phyloP scores from a whole-genome alignment of 2,329 filamentous ascomycete species.

The Trichoderma endophyticum region DNA sequence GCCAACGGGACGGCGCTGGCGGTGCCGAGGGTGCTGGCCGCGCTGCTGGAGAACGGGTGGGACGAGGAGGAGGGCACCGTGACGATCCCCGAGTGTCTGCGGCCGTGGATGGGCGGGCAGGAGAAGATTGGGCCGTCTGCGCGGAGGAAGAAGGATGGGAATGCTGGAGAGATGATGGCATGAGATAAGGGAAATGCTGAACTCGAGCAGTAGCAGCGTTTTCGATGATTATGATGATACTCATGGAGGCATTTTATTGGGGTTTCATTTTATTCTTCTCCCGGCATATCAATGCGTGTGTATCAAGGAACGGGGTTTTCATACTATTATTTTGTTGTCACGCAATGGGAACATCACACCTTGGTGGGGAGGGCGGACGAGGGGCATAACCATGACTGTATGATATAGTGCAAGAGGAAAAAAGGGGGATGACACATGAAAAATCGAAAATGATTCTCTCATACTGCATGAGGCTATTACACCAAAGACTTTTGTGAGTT shows the following conservation, averaged over 20 bases:
- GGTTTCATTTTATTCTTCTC: background rate
- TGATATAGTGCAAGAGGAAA: background rate
- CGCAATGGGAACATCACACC: background rate
- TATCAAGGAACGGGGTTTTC: background rate
- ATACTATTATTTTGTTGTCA: background rate
- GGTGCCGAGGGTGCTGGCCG: constrained; percentile 83
- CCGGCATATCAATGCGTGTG: background rate
- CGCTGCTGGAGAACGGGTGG: constrained; percentile 88
- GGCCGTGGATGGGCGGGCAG: constrained; percentile 78
- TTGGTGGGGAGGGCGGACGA: background rate
- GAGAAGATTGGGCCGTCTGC: constrained; percentile 53
- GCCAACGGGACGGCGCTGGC: constrained; percentile 93
- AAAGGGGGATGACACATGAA: too few species aligned
- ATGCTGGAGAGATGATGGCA: constrained; percentile 7
- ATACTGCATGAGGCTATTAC: background rate
- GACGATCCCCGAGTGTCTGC: constrained; percentile 71
- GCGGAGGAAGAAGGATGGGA: constrained; percentile 26
- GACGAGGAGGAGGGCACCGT: constrained; percentile 66
- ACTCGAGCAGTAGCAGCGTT: background rate
- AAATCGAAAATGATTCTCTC: background rate
- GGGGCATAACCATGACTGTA: background rate
- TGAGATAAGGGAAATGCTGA: background rate
- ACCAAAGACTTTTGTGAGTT: background rate
- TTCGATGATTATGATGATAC: background rate
- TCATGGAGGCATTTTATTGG: background rate